Evolutionary conservation across 257 asterid species (phyloP), one percentile per base, ranked within the genome.

Genomic region (Petunia secreta): DNA sequence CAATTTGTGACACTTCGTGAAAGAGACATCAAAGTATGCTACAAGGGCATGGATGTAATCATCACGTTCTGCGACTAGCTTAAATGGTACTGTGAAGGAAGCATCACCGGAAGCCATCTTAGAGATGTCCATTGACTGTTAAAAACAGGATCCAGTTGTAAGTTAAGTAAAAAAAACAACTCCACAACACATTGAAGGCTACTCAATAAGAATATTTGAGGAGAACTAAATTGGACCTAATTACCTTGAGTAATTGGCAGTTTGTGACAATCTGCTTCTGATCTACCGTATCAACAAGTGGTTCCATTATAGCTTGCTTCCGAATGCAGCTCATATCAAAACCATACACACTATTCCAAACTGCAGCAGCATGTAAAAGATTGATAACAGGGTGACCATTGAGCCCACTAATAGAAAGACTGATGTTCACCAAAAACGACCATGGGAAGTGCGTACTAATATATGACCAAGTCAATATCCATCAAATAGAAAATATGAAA

Each of bases 41-140:
- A 95, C 97, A 63, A 96, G 93, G 75, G 98, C 99, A 88, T 92
- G 99, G 79, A 94, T 90, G 84, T 96, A 96, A 86, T 96, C 98
- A 52, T 96, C 96, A 1, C 95, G 94, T 83, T 87, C 95, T 7
- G 98, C 98, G 53, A 96, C 91, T 36, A 96, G 94, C 92, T 96
- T 96, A 87, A 96, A 94, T 69, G 97, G 98, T 66, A 94, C 98
- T n/a, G 92, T 89, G 88, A 96, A 96, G 50, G 98, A 94, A 76
- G 92, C 96, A 83, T 94, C 99, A 5, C 85, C 96, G 8, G 94
- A 57, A 78, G 85, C 83, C 99, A 96, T 96, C 91, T 92, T 96
- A 25, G 98, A 94, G 75, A 96, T 96, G 88, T 96, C 97, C 97
- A 96, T 91, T 11, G 98, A 89, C 98, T 96, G 85, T 78, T 25